These are phyloP conservation scores for Fusarium tjaetaba DNA, from an alignment of 2,329 filamentous ascomycete genomes.

Conservation along the genomic window DNA sequence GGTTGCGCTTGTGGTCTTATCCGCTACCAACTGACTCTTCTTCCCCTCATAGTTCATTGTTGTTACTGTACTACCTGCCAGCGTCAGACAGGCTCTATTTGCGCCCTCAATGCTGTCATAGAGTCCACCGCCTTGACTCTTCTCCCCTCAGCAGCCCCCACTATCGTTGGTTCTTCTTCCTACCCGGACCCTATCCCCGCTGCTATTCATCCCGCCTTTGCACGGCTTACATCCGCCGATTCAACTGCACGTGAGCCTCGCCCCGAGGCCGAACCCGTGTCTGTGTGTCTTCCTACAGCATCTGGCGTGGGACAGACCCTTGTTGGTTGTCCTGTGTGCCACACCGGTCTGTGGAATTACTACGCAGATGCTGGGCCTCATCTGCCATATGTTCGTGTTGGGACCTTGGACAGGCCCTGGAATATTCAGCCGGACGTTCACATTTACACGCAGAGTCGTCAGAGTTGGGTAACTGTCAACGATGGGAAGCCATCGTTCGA, in stretches of 20 bases:
- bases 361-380: slow-evolving; percentile 49
- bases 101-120: slow-evolving; percentile 55
- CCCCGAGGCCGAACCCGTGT: slow-evolving; percentile 18
- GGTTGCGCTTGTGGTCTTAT: slow-evolving; percentile 76
- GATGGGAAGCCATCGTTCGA: slow-evolving; percentile 52
- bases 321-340: slow-evolving; percentile 55
- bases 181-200: slow-evolving; percentile 15
- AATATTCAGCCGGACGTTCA: slow-evolving; percentile 56
- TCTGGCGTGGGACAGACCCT: slow-evolving; percentile 55
- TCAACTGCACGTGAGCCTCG: slow-evolving; percentile 6
- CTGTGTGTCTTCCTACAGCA: slow-evolving; percentile 50
- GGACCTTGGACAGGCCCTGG: slow-evolving; percentile 55
- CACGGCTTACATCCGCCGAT: slow-evolving; percentile 29
- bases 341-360: slow-evolving; percentile 53
- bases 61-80: slow-evolving; percentile 61
- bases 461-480: slow-evolving; percentile 50
- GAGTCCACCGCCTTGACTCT: slow-evolving; percentile 51
- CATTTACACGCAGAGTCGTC: slow-evolving; percentile 54
- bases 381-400: slow-evolving; percentile 53
- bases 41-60: slow-evolving; percentile 58
- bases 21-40: slow-evolving; percentile 71
- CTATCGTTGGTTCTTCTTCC: slow-evolving; percentile 29
- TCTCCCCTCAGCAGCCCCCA: slow-evolving; percentile 41
- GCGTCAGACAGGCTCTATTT: slow-evolving; percentile 54
- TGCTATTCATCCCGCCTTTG: slow-evolving; percentile 32